A percentile compares a stretch with the other conserved stretches of the same genome.
These are phyloP conservation scores for Suhomyces prunicola DNA, from an alignment of 805 yeast species.

Conservation along the genomic window DNA sequence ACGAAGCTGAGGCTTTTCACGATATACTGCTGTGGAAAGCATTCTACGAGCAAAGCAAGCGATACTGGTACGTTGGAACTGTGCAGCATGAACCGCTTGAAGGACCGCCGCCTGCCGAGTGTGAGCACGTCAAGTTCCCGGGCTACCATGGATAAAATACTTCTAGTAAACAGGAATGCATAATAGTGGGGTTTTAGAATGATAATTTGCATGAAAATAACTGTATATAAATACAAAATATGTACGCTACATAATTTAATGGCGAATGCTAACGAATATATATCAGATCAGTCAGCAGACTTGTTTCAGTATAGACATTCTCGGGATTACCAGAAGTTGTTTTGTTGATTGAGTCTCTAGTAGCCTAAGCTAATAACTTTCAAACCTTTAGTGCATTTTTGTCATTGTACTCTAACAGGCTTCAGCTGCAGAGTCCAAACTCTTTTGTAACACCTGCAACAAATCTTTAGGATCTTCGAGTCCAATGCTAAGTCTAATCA, in stretches of 20 bases:
- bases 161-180: neutral
- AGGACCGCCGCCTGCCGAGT: slow-evolving; percentile 53
- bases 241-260: no score
- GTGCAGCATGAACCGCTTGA: slow-evolving; percentile 44
- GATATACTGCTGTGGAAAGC: slow-evolving; percentile 52
- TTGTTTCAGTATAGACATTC: no score
- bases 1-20: slow-evolving; percentile 31
- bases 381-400: no score
- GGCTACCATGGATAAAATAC: neutral
- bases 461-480: slow-evolving; percentile 68
- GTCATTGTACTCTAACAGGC: neutral
- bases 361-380: no score
- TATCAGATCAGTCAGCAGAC: no score
- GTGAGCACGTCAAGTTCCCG: slow-evolving; percentile 24
- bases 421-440: slow-evolving; percentile 43
- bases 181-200: neutral
- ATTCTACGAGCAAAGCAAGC: slow-evolving; percentile 42
- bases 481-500: slow-evolving; percentile 83
- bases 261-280: no score
- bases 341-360: neutral
- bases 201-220: no score
- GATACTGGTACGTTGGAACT: slow-evolving; percentile 63
- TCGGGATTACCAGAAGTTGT: neutral
- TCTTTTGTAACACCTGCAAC: slow-evolving; percentile 45
- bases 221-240: neutral